Conservation (phyloP, 305 asterid species). For the Fraxinus paxiana region DNA sequence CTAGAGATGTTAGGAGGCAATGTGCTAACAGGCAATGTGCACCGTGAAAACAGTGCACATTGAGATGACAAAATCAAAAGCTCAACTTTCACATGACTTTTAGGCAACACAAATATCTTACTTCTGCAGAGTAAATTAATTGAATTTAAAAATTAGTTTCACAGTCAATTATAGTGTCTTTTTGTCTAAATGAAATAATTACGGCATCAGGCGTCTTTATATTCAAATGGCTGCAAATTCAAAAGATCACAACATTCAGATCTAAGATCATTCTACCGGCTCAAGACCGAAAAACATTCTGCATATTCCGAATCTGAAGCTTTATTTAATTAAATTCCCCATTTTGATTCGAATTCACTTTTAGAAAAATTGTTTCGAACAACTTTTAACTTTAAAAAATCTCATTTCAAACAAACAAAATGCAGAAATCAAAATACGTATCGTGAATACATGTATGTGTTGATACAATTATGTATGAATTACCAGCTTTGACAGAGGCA, state of each 20-base stretch:
- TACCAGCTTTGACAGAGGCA: slow-evolving; percentile 87
- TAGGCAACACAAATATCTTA: not conserved
- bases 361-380: not conserved
- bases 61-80: not conserved
- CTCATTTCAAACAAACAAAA: not conserved
- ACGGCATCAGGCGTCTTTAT: not conserved
- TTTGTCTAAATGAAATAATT: not conserved
- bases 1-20: not conserved
- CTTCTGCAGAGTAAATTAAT: not conserved
- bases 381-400: not conserved
- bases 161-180: not conserved
- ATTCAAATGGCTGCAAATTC: slow-evolving; percentile 1
- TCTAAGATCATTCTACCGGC: not conserved
- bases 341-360: not conserved
- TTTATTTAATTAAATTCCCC: not conserved
- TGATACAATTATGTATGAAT: slow-evolving; percentile 19
- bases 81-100: not conserved
- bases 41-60: not conserved
- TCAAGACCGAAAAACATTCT: not conserved
- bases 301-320: not conserved
- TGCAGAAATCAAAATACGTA: not conserved
- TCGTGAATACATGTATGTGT: not conserved
- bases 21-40: not conserved
- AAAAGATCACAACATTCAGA: not conserved
- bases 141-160: not conserved